Percentiles rank a stretch among this genome's conserved stretches.
Evolutionary conservation across 2,329 filamentous ascomycete species (phyloP).

Genomic region (Exophiala sp.): DNA sequence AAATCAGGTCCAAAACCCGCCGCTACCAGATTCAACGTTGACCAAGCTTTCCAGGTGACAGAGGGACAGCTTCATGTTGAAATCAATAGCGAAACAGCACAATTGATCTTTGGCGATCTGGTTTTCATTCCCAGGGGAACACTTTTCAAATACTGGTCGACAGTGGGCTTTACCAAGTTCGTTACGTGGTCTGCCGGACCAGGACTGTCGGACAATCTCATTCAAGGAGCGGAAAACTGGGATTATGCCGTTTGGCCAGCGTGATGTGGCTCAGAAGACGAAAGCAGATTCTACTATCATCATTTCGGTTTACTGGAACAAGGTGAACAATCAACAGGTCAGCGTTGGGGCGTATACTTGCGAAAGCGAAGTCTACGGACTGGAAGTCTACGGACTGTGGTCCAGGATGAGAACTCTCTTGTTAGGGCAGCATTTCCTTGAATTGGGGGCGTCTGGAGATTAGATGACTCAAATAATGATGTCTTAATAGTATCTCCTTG

Average conservation of each 20-base stretch:
- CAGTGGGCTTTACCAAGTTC: slow-evolving; percentile 21
- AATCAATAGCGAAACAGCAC: slow-evolving; percentile 14
- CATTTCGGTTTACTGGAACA: neutral
- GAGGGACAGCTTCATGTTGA: slow-evolving; percentile 21
- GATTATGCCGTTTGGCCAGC: slow-evolving; percentile 18
- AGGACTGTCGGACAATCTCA: slow-evolving; percentile 18
- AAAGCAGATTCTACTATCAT: neutral
- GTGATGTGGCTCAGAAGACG: neutral
- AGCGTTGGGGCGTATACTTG: too few species aligned
- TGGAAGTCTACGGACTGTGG: too few species aligned
- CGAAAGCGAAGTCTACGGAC: too few species aligned
- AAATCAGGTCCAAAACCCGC: slow-evolving; percentile 6
- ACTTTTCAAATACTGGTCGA: slow-evolving; percentile 19
- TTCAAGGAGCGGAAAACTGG: slow-evolving; percentile 12
- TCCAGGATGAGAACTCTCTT: too few species aligned
- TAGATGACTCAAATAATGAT: too few species aligned
- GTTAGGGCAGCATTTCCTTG: too few species aligned
- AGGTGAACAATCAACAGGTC: neutral
- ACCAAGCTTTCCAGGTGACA: slow-evolving; percentile 23
- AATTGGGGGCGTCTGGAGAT: too few species aligned
- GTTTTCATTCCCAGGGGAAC: slow-evolving; percentile 22
- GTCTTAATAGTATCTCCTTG: too few species aligned
- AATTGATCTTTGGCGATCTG: slow-evolving; percentile 21
- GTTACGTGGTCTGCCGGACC: slow-evolving; percentile 16
- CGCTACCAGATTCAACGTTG: slow-evolving; percentile 5